Evolutionary conservation across 2,329 filamentous ascomycete genomes (phyloP).

Genomic region (Proliferodiscus dingleyae): DNA sequence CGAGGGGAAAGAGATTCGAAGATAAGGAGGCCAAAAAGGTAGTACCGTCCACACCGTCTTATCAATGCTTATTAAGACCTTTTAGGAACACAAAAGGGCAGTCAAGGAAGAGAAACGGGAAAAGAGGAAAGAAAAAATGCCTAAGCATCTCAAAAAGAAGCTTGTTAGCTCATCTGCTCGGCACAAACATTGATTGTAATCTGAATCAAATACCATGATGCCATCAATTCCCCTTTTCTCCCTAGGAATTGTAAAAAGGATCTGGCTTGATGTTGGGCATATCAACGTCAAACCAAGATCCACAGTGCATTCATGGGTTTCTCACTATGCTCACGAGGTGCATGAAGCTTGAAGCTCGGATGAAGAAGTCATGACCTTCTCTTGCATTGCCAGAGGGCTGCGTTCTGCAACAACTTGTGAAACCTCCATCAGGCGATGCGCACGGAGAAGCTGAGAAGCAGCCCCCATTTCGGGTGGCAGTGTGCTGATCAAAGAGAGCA

Average conservation of each 20-base stretch:
- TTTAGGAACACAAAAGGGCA: slow-evolving; percentile 69
- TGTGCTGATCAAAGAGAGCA: slow-evolving; percentile 32
- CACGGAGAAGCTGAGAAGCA: slow-evolving; percentile 19
- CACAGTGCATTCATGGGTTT: no score
- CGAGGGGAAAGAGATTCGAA: slow-evolving; percentile 78
- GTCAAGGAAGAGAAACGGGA: slow-evolving; percentile 96
- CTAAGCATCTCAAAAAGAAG: slow-evolving; percentile 93
- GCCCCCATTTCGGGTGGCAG: slow-evolving; percentile 4
- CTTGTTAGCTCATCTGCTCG: slow-evolving; percentile 52
- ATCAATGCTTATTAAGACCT: slow-evolving; percentile 11
- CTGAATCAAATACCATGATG: slow-evolving; percentile 9
- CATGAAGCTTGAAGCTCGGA: slow-evolving; percentile 14
- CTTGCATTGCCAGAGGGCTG: slow-evolving; percentile 11
- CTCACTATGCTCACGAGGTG: no score
- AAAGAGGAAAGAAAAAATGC: slow-evolving; percentile 91
- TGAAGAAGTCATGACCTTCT: slow-evolving; percentile 27
- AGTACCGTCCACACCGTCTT: slow-evolving; percentile 14
- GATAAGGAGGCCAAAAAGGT: slow-evolving; percentile 87
- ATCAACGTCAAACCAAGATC: no score
- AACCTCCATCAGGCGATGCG: slow-evolving; percentile 19
- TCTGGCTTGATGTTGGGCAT: no score
- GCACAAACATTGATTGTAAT: slow-evolving; percentile 28
- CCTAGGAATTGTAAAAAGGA: not conserved
- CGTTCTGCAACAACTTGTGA: slow-evolving; percentile 18
- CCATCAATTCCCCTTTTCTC: not conserved